Base-by-base conservation (phyloP, 768 basidiomycete species). In the Russula brevipes region DNA sequence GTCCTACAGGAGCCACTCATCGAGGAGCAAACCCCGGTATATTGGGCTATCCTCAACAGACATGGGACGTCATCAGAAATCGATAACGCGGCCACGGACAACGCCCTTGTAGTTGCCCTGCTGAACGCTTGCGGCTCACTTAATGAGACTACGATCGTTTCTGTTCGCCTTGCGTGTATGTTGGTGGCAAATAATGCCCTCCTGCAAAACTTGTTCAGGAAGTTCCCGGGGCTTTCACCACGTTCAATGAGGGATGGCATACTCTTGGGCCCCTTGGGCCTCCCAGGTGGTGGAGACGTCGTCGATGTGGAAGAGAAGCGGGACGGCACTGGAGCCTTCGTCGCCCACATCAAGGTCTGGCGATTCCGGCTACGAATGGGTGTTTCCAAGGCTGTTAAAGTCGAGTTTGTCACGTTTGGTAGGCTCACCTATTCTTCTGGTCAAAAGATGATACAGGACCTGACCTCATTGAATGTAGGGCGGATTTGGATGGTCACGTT, bases 361-460 rank as follows among this genome's bases (percentile, higher is more conserved):
- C 76, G 81, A 55, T 90, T 88, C 71, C 86, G 87, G 71, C 83
- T 82, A 68, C 78, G 88, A 16, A 86, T 90, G 87, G 76, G 81
- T 24, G 79, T 88, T 16, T 78, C 82, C n/a, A 80, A 80, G 60
- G 61, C 74, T 19, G 79, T 89, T 35, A 69, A 65, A 7, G 66
- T 87, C 16, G 87, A 89, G 63, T 89, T 89, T 63, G 86, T 89
- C 63, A 86, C 88, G 1, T 72, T 76, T 75, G 80, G 81, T 80
- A 60, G 16, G 75, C 45, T 19, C 7, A 14, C 39, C 49, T 38
- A 30, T 35, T 2, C 41, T 39, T 10, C 41, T 17, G 24, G 0
- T 16, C 44, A 24, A 11, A 47, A 7, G 3, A 53, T 10, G 10
- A 9, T 8, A 19, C 19, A 30, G 9, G 24, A 11, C 31, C 35